A percentile compares a stretch with the other conserved stretches of the same genome.
Conservation (phyloP, 2,329 filamentous ascomycete species). For the Exophiala oligosperma region DNA sequence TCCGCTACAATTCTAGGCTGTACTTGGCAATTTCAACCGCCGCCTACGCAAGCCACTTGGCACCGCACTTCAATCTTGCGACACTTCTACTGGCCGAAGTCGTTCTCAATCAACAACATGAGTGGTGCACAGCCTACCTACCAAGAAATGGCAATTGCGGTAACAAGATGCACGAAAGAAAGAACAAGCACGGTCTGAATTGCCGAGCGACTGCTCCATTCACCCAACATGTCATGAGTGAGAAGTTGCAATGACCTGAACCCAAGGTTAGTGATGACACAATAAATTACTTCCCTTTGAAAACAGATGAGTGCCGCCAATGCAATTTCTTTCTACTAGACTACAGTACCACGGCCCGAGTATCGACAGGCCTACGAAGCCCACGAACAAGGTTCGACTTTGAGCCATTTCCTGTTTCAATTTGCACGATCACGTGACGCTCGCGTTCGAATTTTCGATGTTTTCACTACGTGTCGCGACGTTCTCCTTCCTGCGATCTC, state of each 20-base stretch:
- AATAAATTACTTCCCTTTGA: background rate
- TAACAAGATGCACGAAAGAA: background rate
- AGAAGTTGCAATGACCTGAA: background rate
- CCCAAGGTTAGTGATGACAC: background rate
- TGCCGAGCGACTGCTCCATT: background rate
- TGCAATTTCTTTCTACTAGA: background rate
- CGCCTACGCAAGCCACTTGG: background rate
- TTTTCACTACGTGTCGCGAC: background rate
- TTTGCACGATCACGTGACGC: background rate
- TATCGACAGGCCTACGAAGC: background rate
- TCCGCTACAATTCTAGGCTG: background rate
- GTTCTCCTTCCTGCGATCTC: background rate
- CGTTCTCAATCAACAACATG: no score
- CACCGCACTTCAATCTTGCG: background rate
- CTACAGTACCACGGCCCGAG: background rate
- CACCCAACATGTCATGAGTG: background rate
- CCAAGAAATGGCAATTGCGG: background rate
- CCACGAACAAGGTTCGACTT: background rate
- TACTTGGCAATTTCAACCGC: conserved; percentile 10
- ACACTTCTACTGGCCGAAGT: no score
- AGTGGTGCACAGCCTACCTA: background rate
- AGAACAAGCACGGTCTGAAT: conserved; percentile 4
- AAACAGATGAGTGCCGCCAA: background rate
- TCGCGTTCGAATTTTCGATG: background rate
- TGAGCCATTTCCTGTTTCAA: background rate